These are phyloP conservation scores for Moricandia moricandioides DNA, from an alignment of 345 rosid genomes.

Conservation along the genomic window DNA sequence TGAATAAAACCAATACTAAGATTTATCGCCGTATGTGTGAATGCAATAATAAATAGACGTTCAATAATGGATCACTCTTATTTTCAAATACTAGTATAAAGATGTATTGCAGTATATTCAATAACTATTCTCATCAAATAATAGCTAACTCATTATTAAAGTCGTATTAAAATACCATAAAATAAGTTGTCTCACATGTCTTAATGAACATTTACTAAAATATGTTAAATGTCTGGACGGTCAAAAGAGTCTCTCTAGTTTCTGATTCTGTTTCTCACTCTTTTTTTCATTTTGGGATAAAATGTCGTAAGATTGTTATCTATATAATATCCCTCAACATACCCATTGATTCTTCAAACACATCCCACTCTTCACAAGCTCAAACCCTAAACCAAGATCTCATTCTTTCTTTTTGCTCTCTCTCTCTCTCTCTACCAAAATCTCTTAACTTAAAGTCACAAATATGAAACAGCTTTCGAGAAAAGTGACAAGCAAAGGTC, in stretches of 20 bases:
- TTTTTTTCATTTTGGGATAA: neutral
- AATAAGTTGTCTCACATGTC: constrained; percentile 33
- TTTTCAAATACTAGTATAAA: constrained; percentile 13
- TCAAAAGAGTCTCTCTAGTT: constrained; percentile 16
- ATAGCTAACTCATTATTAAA: constrained; percentile 23
- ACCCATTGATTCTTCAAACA: constrained; percentile 30
- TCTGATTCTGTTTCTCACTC: constrained; percentile 19
- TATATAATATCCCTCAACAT: constrained; percentile 29
- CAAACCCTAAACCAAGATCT: constrained; percentile 24
- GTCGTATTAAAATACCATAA: constrained; percentile 12
- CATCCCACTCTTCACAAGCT: constrained; percentile 28
- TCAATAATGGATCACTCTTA: constrained; percentile 25
- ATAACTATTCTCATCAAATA: neutral
- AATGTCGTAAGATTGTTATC: constrained; percentile 22
- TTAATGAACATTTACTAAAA: constrained; percentile 8
- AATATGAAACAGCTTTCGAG: constrained; percentile 56
- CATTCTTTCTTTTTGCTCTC: neutral
- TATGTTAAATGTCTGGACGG: constrained; percentile 27
- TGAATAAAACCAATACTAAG: constrained; percentile 16
- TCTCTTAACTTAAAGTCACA: neutral
- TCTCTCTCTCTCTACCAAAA: constrained; percentile 20
- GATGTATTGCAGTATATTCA: neutral
- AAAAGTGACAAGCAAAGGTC: constrained; percentile 65
- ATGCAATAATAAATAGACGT: constrained; percentile 6
- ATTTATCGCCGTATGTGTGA: constrained; percentile 26